Evolutionary conservation across 2,329 filamentous ascomycete species (phyloP).

Genomic region (Remersonia thermophila): DNA sequence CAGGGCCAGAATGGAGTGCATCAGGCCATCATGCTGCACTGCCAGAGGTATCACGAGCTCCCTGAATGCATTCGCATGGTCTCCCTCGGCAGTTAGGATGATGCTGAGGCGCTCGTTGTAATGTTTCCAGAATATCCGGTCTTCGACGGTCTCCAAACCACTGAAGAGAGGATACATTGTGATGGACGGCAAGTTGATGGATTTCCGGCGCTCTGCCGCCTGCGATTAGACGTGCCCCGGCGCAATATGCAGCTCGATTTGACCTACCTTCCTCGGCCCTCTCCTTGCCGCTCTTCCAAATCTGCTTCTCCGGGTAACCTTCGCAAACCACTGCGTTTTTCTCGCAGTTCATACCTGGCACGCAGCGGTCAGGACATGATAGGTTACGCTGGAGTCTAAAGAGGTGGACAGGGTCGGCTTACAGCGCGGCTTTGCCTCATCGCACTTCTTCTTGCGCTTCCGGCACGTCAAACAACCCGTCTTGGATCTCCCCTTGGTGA

Average conservation of each 20-base stretch:
- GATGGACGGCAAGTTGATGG: slow-evolving; percentile 38
- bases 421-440: slow-evolving; percentile 57
- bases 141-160: slow-evolving; percentile 68
- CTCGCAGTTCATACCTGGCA: slow-evolving; percentile 68
- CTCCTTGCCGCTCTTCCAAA: slow-evolving; percentile 79
- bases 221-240: background rate
- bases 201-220: slow-evolving; percentile 32
- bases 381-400: background rate
- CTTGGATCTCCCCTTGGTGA: slow-evolving; percentile 64
- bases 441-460: slow-evolving; percentile 61
- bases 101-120: slow-evolving; percentile 70
- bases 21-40: slow-evolving; percentile 64
- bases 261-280: slow-evolving; percentile 53
- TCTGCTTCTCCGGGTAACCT: slow-evolving; percentile 74
- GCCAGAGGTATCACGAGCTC: slow-evolving; percentile 75
- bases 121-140: slow-evolving; percentile 70
- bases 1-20: slow-evolving; percentile 81
- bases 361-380: slow-evolving; percentile 3
- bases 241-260: slow-evolving; percentile 2
- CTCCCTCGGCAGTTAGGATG: slow-evolving; percentile 70
- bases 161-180: slow-evolving; percentile 58
- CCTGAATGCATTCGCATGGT: slow-evolving; percentile 74
- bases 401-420: slow-evolving; percentile 21
- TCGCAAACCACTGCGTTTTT: slow-evolving; percentile 90
- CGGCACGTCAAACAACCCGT: slow-evolving; percentile 57